Conservation (phyloP, 192 early-diverging fungal genomes). For the Phlyctochytrium bullatum region DNA sequence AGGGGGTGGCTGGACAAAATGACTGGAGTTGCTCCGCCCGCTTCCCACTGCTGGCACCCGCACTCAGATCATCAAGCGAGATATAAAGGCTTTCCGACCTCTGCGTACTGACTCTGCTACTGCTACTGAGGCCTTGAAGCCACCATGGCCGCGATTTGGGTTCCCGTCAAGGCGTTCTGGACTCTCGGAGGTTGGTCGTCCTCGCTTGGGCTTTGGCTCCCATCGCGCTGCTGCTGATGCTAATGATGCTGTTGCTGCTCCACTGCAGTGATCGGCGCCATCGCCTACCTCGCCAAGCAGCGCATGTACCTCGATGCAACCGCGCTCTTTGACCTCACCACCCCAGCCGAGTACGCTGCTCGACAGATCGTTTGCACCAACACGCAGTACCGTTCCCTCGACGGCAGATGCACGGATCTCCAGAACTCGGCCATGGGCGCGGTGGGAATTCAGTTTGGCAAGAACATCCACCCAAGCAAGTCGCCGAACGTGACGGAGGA, state of each 20-base stretch:
- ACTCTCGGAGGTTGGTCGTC: not conserved
- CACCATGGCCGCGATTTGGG: conserved; percentile 1
- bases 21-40: too few relatives aligned
- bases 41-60: too few relatives aligned
- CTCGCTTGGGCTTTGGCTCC: not conserved
- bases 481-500: not conserved
- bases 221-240: not conserved
- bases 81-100: too few relatives aligned
- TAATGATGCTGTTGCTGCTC: not conserved
- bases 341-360: not conserved
- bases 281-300: not conserved
- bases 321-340: conserved; percentile 1
- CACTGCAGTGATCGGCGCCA: not conserved
- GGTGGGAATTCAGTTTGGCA: not conserved
- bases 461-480: not conserved
- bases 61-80: too few relatives aligned
- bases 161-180: not conserved
- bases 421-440: not conserved
- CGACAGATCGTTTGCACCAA: not conserved
- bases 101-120: too few relatives aligned
- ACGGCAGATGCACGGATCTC: not conserved
- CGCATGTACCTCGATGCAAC: not conserved
- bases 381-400: not conserved
- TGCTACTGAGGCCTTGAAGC: too few relatives aligned
- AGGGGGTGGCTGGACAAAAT: too few relatives aligned